Conservation (phyloP, 2,329 filamentous ascomycete species). For the Colletotrichum melonis region DNA sequence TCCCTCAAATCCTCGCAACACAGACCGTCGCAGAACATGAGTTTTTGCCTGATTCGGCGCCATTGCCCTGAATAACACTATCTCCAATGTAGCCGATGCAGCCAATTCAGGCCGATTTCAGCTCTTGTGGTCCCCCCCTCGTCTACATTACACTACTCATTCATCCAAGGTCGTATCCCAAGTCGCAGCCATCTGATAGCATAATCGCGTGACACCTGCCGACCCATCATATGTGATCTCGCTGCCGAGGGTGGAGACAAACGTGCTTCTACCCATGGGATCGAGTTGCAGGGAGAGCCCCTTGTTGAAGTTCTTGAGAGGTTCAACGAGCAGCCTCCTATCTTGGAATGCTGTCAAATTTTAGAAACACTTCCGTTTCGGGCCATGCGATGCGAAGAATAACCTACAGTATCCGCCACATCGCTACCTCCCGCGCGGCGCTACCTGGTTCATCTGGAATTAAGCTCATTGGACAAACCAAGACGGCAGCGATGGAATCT, state of each 20-base stretch:
- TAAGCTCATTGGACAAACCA: neutral
- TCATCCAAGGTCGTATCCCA: neutral
- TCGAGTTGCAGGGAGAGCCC: neutral
- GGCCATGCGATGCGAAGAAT: conserved; percentile 8
- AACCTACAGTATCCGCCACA: neutral
- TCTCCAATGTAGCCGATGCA: neutral
- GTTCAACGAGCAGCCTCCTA: neutral
- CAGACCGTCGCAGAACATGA: neutral
- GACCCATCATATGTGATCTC: conserved; percentile 4
- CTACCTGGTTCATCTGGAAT: conserved; percentile 28
- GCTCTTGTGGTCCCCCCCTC: neutral
- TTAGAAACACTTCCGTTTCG: conserved; percentile 7
- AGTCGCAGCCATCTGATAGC: conserved; percentile 15
- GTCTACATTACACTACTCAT: neutral
- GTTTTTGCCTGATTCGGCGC: neutral
- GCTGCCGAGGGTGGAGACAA: conserved; percentile 4
- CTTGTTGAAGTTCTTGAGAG: neutral
- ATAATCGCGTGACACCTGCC: conserved; percentile 20
- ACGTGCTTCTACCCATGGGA: neutral
- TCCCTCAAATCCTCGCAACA: neutral
- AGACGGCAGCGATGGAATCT: neutral
- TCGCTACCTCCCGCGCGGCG: neutral
- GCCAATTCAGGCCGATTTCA: neutral
- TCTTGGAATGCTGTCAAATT: conserved; percentile 12
- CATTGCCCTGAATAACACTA: neutral